Base-by-base conservation (phyloP, 768 basidiomycete genomes). In the Boletus tomentosulus region DNA sequence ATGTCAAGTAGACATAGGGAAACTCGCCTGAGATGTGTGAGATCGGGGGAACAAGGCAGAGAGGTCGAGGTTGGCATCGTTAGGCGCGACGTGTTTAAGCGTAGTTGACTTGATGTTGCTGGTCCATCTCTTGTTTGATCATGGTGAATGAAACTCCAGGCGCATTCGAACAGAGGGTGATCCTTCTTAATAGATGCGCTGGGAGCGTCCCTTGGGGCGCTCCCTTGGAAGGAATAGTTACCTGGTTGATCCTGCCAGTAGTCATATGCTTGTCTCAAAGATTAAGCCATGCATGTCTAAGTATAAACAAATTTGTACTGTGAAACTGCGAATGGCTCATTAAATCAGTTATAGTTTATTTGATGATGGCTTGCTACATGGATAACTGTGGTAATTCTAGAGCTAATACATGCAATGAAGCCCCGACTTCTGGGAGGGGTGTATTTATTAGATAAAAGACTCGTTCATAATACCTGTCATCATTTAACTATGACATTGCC, bases 281-380 rank as follows among this genome's bases (percentile, higher is more conserved):
- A n/a, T n/a, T n/a, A n/a, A n/a, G n/a, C n/a, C n/a, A n/a, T n/a
- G n/a, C n/a, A n/a, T n/a, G n/a, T n/a, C n/a, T n/a, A n/a, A n/a
- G n/a, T n/a, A n/a, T n/a, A n/a, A n/a, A n/a, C n/a, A n/a, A n/a
- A n/a, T n/a, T n/a, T n/a, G n/a, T n/a, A n/a, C n/a, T n/a, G n/a
- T n/a, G n/a, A n/a, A n/a, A n/a, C n/a, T n/a, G n/a, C n/a, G n/a
- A n/a, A n/a, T n/a, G 82, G 83, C 84, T 85, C 83, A 84, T 85
- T 85, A 85, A 82, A 84, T 84, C 82, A 84, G 83, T 84, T 84
- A 84, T 84, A 80, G 81, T 85, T 85, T 81, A 83, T 84, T 84
- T 83, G 83, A 84, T 83, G 80, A 74, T 83, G 77, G 67, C 77
- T 81, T 81, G 75, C 81, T 83, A 84, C 83, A 82, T 83, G 82